Evolutionary conservation across 768 basidiomycete species (phyloP), one percentile per base, ranked within the genome.

Genomic region (Porphyrellus cyaneotinctus): DNA sequence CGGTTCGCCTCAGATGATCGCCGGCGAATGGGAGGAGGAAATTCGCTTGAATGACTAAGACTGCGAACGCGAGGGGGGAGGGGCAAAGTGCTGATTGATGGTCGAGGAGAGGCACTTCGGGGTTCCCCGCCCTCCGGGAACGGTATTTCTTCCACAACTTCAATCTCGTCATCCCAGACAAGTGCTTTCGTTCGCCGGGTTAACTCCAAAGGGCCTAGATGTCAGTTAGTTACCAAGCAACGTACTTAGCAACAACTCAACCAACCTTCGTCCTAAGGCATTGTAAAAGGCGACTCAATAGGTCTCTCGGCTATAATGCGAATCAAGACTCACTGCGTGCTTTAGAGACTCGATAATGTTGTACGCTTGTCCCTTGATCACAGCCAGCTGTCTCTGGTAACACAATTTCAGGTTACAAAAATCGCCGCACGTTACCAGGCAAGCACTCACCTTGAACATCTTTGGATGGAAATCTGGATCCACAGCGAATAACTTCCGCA

Each of bases 301-400:
- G 3, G 10, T 31, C 42, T 41, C 28, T 43, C 35, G 9, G 24
- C 14, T n/a, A 14, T 17, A 13, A 39, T 41, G 28, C 22, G n/a
- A 62, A 50, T 28, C 33, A 44, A 24, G 11, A 75, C 85, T 66
- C 64, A 90, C 89, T 18, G 74, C 65, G 65, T 93, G 91, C 60
- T 79, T 85, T 46, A 93, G 71, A 2, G 88, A 91, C 65, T 93
- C 87, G 2, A 94, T 78, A 33, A 95, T 87, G 60, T 94, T 93
- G 81, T 86, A 91, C 37, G 88, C 92, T 66, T 95, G 92, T 13
- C 91, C 92, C 72, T 95, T 95, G 53, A 95, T 86, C 6, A 95
- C 91, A n/a, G 91, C 86, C 51, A 95, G 70, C 77, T 95, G 93
- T 54, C 87, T 77, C 87, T 89, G 63, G 24, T 44, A 12, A 43